A percentile compares a stretch with the other conserved stretches of the same genome.
These are phyloP conservation scores for Xylariaceae sp. DNA, from an alignment of 2,329 filamentous ascomycete genomes.

Conservation along the genomic window DNA sequence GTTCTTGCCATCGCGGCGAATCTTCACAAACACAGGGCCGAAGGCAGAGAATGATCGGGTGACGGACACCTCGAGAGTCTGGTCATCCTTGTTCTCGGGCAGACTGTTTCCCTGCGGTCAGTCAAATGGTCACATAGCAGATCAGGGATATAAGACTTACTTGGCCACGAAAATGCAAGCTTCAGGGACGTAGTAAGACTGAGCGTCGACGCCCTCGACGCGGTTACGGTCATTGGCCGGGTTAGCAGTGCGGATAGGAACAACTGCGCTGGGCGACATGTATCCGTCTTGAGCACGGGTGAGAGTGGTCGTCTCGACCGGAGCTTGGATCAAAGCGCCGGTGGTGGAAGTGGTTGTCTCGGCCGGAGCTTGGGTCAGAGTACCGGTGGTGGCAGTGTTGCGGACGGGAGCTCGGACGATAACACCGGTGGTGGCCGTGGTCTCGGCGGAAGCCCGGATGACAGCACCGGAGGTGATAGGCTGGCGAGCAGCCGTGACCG, in stretches of 20 bases:
- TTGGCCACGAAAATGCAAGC: slow-evolving; percentile 65
- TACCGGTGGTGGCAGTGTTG: too few relatives aligned
- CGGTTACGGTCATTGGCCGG: slow-evolving; percentile 18
- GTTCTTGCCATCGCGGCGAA: slow-evolving; percentile 51
- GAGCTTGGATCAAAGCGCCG: too few relatives aligned
- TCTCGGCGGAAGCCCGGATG: too few relatives aligned
- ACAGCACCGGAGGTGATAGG: background rate
- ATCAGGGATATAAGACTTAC: slow-evolving; percentile 39
- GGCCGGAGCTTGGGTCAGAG: too few relatives aligned
- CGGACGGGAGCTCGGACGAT: too few relatives aligned
- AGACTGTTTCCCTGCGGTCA: slow-evolving; percentile 38
- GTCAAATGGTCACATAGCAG: background rate
- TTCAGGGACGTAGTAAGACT: slow-evolving; percentile 48
- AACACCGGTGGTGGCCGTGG: too few relatives aligned
- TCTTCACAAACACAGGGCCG: slow-evolving; percentile 59
- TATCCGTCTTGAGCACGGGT: slow-evolving; percentile 1
- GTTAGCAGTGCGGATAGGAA: slow-evolving; percentile 8
- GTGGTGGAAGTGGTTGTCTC: too few relatives aligned
- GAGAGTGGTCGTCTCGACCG: background rate
- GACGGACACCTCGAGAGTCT: slow-evolving; percentile 49
- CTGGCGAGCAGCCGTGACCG: slow-evolving; percentile 1
- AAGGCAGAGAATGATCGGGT: slow-evolving; percentile 49
- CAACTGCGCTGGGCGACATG: slow-evolving; percentile 2
- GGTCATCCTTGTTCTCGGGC: slow-evolving; percentile 46
- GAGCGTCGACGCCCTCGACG: slow-evolving; percentile 42